Evolutionary conservation across 1,139 yeast genomes (phyloP), one percentile per base, ranked within the genome.

Genomic region (Pichia sp.): DNA sequence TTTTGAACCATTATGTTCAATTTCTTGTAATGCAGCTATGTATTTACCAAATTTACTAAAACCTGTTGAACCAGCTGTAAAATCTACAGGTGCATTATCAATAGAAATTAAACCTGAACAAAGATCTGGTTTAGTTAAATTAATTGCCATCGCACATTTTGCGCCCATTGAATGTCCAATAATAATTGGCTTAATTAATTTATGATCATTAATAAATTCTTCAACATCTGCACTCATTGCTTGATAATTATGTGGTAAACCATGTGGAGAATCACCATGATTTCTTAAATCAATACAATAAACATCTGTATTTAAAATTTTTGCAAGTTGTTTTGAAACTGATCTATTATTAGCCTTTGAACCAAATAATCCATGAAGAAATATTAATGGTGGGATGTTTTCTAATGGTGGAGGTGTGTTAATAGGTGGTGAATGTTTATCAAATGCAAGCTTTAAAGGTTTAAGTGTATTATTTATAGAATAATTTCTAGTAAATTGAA

Each of bases 161-260:
- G 96, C 97, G 6, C 98, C 98, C 97, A 92, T 89, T 0, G 97
- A 89, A 63, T 90, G 97, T 1, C 98, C 98, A 26, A 92, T 71
- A 24, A 92, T 53, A 22, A 87, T 77, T 0, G 94, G 86, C 10
- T 73, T 56, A 29, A 68, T 67, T 11, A 80, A 51, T 0, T 64
- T 55, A 22, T 77, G 70, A 5, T 73, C 74, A 1, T 58, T 57
- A 16, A 89, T 73, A 60, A 90, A 92, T 30, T 65, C 58, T 57
- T 82, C 89, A 25, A 92, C 89, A 62, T 92, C 98, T 0, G 87
- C 83, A 1, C 96, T 83, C 67, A 92, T 70, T 2, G 92, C 69
- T 0, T 86, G 83, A 62, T 89, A 89, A 62, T 85, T 92, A 57
- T 87, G 86, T 30, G 83, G 67, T 0, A 65, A 57, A 26, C 57